Conservation (phyloP, 768 basidiomycete species). For the Panaeolus cyanescens region DNA sequence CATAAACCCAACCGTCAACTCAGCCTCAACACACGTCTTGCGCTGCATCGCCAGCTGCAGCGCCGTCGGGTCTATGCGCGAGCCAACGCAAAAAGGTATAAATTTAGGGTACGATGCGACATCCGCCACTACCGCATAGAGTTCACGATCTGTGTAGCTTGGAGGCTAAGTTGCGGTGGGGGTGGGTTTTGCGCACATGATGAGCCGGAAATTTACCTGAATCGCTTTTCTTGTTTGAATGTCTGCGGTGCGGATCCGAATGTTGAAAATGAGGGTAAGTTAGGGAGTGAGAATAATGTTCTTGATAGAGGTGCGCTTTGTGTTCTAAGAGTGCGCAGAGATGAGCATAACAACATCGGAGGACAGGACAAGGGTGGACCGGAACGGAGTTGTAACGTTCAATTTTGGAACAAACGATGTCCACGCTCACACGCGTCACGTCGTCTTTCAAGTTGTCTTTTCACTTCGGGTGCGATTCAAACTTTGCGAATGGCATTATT, state of each 20-base stretch:
- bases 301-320: slow-evolving; percentile 18
- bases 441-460: not conserved
- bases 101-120: slow-evolving; percentile 85
- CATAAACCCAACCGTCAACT: slow-evolving; percentile 88
- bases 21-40: slow-evolving; percentile 69
- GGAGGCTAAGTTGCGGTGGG: slow-evolving; percentile 7
- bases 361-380: not conserved
- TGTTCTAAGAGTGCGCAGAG: slow-evolving; percentile 6
- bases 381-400: not conserved
- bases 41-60: slow-evolving; percentile 21
- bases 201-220: not conserved
- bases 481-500: not conserved
- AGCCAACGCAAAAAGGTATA: slow-evolving; percentile 84
- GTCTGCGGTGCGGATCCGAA: slow-evolving; percentile 52
- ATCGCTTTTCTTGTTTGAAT: slow-evolving; percentile 63
- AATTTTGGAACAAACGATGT: not conserved
- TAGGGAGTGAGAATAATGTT: slow-evolving; percentile 52
- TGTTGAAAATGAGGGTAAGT: slow-evolving; percentile 46
- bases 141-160: slow-evolving; percentile 79
- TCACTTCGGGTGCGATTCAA: not conserved
- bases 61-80: slow-evolving; percentile 56
- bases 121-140: slow-evolving; percentile 87
- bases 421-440: not conserved
- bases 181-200: not conserved
- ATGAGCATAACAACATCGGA: slow-evolving; percentile 6